Conservation (phyloP, 176 grass and related monocot genomes). For the Rhynchospora breviuscula region DNA sequence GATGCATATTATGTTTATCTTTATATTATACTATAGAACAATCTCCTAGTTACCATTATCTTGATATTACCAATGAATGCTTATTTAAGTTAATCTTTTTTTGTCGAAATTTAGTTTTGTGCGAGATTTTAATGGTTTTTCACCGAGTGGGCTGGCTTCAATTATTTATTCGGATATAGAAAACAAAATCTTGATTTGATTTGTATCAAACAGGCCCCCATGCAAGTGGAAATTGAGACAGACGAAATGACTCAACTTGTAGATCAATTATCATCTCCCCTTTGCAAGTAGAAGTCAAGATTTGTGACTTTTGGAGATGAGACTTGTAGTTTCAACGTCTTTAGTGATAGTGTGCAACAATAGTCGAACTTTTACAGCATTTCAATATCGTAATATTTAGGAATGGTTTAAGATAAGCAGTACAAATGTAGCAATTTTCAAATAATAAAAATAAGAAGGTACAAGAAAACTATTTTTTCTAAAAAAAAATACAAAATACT, state of each 20-base stretch:
- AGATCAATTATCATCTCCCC: not conserved
- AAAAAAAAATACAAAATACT: too few species aligned
- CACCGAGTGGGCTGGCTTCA: not conserved
- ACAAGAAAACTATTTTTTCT: too few species aligned
- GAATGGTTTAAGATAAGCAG: too few species aligned
- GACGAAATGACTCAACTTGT: not conserved
- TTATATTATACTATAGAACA: not conserved
- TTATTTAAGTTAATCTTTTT: not conserved
- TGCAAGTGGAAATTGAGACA: not conserved
- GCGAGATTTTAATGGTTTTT: not conserved
- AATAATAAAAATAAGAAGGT: too few species aligned
- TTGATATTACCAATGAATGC: too few species aligned
- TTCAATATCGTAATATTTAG: too few species aligned
- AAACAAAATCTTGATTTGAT: not conserved
- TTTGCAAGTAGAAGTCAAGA: not conserved
- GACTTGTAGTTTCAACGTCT: not conserved
- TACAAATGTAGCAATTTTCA: too few species aligned
- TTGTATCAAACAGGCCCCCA: not conserved
- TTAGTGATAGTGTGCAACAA: not conserved
- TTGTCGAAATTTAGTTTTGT: not conserved
- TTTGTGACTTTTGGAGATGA: not conserved
- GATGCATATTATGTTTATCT: too few species aligned
- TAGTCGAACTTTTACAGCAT: too few species aligned
- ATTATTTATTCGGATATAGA: not conserved
- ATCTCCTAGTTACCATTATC: not conserved